These are phyloP conservation scores for Rhodotorula sp. DNA, from an alignment of 1,284 basidiomycete genomes.

Conservation along the genomic window DNA sequence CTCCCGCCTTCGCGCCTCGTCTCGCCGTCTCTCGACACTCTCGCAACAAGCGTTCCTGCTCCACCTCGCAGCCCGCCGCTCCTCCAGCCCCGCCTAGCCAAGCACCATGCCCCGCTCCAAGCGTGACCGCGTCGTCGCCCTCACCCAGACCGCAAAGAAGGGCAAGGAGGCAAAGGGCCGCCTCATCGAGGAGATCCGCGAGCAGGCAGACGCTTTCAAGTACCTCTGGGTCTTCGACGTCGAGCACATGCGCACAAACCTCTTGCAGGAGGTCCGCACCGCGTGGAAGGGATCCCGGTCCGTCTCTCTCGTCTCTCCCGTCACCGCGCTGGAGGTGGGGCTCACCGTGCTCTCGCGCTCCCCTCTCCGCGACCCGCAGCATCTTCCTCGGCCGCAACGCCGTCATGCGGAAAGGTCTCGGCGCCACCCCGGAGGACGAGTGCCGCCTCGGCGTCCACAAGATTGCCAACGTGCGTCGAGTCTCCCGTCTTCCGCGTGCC, in stretches of 20 bases:
- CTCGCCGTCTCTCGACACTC: neutral
- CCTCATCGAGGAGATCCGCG: constrained; percentile 79
- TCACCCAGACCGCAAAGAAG: constrained; percentile 60
- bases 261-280: constrained; percentile 88
- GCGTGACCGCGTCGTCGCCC: constrained; percentile 55
- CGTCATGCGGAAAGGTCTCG: constrained; percentile 96
- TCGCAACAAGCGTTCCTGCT: neutral
- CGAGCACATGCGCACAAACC: constrained; percentile 90
- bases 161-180: constrained; percentile 71
- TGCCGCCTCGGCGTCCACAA: constrained; percentile 75
- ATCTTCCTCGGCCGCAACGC: constrained; percentile 91
- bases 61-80: neutral
- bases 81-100: neutral
- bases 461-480: constrained; percentile 68
- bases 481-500: neutral
- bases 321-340: neutral
- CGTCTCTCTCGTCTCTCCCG: neutral
- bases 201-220: constrained; percentile 78
- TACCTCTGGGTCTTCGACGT: constrained; percentile 96
- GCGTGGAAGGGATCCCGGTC: constrained; percentile 74
- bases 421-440: constrained; percentile 82
- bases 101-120: constrained; percentile 50
- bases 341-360: neutral
- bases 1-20: neutral
- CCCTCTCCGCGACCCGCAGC: constrained; percentile 49